phyloP scores from a whole-genome alignment of 2,329 filamentous ascomycete genomes.

The Bimuria novae-zelandiae region DNA sequence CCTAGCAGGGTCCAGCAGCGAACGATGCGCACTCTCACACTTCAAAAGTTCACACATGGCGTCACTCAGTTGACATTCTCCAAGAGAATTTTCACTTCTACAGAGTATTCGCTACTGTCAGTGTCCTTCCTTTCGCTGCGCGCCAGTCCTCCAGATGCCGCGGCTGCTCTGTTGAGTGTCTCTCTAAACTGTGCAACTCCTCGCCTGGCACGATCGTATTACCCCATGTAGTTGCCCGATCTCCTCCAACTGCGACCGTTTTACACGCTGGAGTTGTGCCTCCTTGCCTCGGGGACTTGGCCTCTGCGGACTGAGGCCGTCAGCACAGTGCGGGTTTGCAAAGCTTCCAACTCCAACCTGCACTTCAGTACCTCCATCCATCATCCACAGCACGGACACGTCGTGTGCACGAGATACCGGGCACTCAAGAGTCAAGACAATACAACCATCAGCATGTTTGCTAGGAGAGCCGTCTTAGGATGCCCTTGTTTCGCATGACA shows the following conservation, averaged over 20 bases:
- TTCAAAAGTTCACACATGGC: not conserved
- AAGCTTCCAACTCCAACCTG: not conserved
- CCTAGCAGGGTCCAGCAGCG: not conserved
- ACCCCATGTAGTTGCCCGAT: slow-evolving; percentile 7
- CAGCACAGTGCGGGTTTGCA: slow-evolving; percentile 6
- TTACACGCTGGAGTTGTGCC: not conserved
- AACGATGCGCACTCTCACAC: not conserved
- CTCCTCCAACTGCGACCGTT: slow-evolving; percentile 4
- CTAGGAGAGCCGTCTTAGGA: not conserved
- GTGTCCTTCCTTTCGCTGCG: not conserved
- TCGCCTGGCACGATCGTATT: slow-evolving; percentile 3
- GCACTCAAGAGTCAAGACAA: not conserved
- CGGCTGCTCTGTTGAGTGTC: not conserved
- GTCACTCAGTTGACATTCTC: not conserved
- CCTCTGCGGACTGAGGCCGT: slow-evolving; percentile 2
- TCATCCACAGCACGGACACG: not conserved
- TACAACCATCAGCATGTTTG: not conserved
- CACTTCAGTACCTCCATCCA: not conserved
- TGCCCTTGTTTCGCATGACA: slow-evolving; percentile 1
- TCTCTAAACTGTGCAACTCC: slow-evolving; percentile 3
- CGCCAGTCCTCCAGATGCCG: not conserved
- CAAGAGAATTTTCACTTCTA: not conserved
- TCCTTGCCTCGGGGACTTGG: not conserved
- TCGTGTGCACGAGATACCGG: not conserved
- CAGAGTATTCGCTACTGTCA: not conserved